Percentiles rank a stretch among this genome's conserved stretches.
Conservation (phyloP, 2,329 filamentous ascomycete genomes). For the Ceratocystis destructans region DNA sequence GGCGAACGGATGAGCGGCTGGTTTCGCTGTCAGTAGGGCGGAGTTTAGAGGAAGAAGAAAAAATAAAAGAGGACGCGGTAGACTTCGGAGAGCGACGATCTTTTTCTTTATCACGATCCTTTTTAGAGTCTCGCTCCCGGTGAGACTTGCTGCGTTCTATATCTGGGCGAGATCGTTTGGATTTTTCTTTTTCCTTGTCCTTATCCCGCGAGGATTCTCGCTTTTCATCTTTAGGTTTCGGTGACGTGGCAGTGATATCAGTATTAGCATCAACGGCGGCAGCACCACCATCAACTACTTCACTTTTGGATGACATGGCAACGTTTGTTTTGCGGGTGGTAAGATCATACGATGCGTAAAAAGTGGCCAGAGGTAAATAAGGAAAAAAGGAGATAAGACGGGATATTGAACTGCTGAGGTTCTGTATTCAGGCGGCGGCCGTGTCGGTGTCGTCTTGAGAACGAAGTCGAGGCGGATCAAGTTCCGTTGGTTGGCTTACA, state of each 20-base stretch:
- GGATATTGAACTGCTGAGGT: background rate
- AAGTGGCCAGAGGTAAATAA: background rate
- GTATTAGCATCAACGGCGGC: constrained; percentile 14
- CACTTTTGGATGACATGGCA: constrained; percentile 16
- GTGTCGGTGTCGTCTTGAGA: background rate
- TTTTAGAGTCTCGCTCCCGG: constrained; percentile 25
- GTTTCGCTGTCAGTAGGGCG: constrained; percentile 31
- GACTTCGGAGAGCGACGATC: constrained; percentile 31
- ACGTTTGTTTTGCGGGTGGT: background rate
- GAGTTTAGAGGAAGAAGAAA: constrained; percentile 29
- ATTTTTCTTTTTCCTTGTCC: constrained; percentile 18
- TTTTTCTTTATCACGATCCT: constrained; percentile 26
- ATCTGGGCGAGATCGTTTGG: constrained; percentile 14
- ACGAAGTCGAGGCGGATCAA: background rate
- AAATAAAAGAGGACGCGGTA: constrained; percentile 13
- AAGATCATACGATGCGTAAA: constrained; percentile 4
- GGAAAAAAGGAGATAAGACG: background rate
- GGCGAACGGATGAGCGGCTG: constrained; percentile 22
- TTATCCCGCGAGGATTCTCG: constrained; percentile 17
- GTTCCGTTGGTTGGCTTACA: background rate
- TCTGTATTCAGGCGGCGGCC: background rate
- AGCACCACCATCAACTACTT: constrained; percentile 13
- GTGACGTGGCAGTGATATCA: constrained; percentile 16
- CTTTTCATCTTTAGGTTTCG: constrained; percentile 10
- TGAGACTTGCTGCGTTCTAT: constrained; percentile 24